Base-by-base conservation (phyloP, 2,329 filamentous ascomycete species). In the Aspergillus oerlinghausenensis region DNA sequence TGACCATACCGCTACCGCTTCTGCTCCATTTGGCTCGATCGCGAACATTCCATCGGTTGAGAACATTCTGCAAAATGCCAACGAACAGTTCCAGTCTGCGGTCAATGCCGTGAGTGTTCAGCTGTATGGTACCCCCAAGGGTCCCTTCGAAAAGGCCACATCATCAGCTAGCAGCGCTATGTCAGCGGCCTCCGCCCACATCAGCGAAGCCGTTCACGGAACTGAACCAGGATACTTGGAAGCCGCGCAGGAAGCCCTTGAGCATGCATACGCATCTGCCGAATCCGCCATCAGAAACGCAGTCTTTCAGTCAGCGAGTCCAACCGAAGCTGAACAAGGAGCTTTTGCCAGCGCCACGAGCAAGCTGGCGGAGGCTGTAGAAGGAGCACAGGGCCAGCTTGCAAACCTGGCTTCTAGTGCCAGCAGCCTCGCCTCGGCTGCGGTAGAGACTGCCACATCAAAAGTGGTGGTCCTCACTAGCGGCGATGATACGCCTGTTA, bases 41-140 rank as follows among this genome's bases (percentile, higher is more conserved):
- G 84, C 84, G 2, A 81, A 83, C 25, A 81, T 84, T 3, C 80
- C 84, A 32, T 75, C 79, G 14, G 70, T 87, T 21, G 83, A 87
- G 61, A 79, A 78, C 10, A 82, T 86, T 49, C 69, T 88, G 26
- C 78, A 80, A 29, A 75, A 80, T n/a, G 82, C 82, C 14, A 82
- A 77, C 54, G 77, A 79, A 10, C 82, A 84, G 60, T 73, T 87
- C 45, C 79, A 84, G 51, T 74, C 80, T 23, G 83, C 81, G n/a
- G 80, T 87, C 7, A 79, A 82, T 49, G 83, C 82, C 47, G 84
- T 82, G 1, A 84, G 80, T 49, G 69, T 77, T 10, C 82, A 84
- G 49, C 70, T 85, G 19, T 86, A 87, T 62, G 84, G 83, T 45
- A 80, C 80, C 1, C 71, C 75, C 21, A 84, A 82, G 66, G 80